Evolutionary conservation across 495 filamentous ascomycete species (phyloP), one percentile per base, ranked within the genome.

Genomic region (Hypoxylon trugodes): DNA sequence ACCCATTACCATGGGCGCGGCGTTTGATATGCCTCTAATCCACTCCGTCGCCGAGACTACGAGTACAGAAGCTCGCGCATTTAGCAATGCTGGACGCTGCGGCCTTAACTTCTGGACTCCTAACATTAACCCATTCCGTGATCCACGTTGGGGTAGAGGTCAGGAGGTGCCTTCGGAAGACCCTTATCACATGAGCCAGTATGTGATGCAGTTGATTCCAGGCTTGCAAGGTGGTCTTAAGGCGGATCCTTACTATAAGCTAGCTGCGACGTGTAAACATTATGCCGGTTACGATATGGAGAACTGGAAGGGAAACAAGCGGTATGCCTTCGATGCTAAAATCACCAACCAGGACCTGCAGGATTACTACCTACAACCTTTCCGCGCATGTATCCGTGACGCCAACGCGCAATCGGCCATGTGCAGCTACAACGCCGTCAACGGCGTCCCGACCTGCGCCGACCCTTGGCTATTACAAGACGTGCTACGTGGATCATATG

Each of bases 151-250:
- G 85, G 85, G 85, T 6, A 74, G 85, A n/a, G 85, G 85, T 2
- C 81, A 79, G 45, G 87, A 89, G 62, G 87, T 86, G 0, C 85
- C 87, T 0, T 84, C 84, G 19, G 86, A 89, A 63, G 86, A 90
- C 61, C 77, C 82, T 0, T 83, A 80, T 66, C 81, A 77, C 51
- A 70, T 89, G 2, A 75, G 75, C 7, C 74, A 79, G 0, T 88
- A 87, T 54, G 84, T 84, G 0, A 79, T 81, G 49, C 78, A 82
- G 46, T 78, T 88, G 46, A 86, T 88, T 59, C 78, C 76, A 0
- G 86, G 84, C 15, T 74, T 89, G 6, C 83, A 89, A 57, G 86
- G 85, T 10, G 80, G 80, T 2, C 72, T 82, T 18, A 40, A 68
- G n/a, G 57, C 61, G 0, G 62, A 72, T 40, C 59, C 66, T 0